Percentiles rank a stretch among this genome's conserved stretches.
phyloP scores from a whole-genome alignment of 1,284 basidiomycete genomes.

The Boletus calvinii region DNA sequence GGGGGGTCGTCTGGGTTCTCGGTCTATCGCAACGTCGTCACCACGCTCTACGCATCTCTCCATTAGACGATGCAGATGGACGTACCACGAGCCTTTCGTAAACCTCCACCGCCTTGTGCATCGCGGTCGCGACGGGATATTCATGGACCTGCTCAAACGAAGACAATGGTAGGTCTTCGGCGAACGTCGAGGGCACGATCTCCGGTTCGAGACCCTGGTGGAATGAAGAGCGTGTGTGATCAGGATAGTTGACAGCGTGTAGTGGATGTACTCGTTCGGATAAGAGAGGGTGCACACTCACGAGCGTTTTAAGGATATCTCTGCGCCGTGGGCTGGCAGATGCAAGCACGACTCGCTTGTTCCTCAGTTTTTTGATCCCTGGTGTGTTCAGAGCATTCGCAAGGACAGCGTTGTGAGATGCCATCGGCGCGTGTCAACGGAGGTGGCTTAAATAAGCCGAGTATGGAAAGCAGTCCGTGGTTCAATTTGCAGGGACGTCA shows the following conservation, averaged over 20 bases:
- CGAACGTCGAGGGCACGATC: conserved; percentile 86
- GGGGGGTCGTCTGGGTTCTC: conserved; percentile 81
- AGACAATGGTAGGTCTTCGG: conserved; percentile 73
- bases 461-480: too few relatives aligned
- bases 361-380: conserved; percentile 67
- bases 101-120: conserved; percentile 92
- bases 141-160: conserved; percentile 81
- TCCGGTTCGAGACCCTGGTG: conserved; percentile 81
- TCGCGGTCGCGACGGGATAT: conserved; percentile 92
- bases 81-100: conserved; percentile 82
- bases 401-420: conserved; percentile 47
- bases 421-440: conserved; percentile 12
- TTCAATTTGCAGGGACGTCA: too few relatives aligned
- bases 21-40: conserved; percentile 34
- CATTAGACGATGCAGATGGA: not conserved
- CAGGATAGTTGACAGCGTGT: not conserved
- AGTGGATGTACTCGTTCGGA: not conserved
- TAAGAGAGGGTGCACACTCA: conserved; percentile 38
- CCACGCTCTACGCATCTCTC: too few relatives aligned
- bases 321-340: conserved; percentile 81
- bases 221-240: not conserved
- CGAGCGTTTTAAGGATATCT: conserved; percentile 81
- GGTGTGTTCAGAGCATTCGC: conserved; percentile 70
- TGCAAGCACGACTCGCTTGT: conserved; percentile 80
- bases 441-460: too few relatives aligned